These are phyloP conservation scores for Evernia prunastri DNA, from an alignment of 495 filamentous ascomycete genomes.

Conservation along the genomic window DNA sequence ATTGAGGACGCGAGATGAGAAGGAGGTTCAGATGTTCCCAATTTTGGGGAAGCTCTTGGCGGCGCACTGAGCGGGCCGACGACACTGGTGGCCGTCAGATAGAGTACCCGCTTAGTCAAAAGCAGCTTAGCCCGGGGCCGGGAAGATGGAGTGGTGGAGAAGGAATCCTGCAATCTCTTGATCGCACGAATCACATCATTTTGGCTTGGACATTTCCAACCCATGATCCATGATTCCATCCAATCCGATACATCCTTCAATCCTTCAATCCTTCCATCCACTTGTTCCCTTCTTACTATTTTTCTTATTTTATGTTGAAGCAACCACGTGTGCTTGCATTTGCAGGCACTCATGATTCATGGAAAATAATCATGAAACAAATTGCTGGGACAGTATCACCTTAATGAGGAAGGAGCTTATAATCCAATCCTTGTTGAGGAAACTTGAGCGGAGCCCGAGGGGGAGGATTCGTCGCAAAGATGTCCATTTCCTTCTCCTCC, in stretches of 20 bases:
- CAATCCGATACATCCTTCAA: background rate
- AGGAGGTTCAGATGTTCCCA: background rate
- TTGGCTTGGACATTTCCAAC: too few species aligned
- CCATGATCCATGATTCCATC: too few species aligned
- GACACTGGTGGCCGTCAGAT: background rate
- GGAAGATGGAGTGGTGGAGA: too few species aligned
- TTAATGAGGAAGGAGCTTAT: background rate
- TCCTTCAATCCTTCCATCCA: background rate
- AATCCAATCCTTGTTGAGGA: background rate
- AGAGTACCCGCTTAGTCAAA: too few species aligned
- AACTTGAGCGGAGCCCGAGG: too few species aligned
- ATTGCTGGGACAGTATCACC: background rate
- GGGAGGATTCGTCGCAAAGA: too few species aligned
- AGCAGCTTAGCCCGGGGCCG: too few species aligned
- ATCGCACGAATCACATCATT: background rate
- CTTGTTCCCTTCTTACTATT: background rate
- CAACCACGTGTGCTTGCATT: slow-evolving; percentile 3
- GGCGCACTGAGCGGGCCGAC: background rate
- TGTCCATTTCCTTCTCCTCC: too few species aligned
- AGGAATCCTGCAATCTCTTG: background rate
- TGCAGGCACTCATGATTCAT: too few species aligned
- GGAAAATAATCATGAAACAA: too few species aligned
- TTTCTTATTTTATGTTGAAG: background rate
- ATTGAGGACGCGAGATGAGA: too few species aligned
- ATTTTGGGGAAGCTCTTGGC: background rate